Conservation (phyloP, 2,329 filamentous ascomycete species). For the Metarhizium anisopliae region DNA sequence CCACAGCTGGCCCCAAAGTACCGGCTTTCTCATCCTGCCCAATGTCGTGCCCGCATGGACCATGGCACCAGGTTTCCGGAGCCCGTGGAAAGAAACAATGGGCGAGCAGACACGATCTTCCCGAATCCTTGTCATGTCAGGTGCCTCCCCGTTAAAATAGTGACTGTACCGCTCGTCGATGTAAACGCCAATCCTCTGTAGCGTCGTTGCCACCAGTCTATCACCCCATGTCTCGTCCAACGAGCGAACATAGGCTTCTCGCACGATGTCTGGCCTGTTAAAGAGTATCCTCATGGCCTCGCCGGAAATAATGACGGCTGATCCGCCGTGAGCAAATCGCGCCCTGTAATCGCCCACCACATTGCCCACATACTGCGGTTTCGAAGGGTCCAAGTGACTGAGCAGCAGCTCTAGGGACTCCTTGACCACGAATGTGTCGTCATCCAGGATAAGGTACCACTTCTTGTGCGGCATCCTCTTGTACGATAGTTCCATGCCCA, state of each 20-base stretch:
- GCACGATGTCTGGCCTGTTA: slow-evolving; percentile 30
- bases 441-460: slow-evolving; percentile 50
- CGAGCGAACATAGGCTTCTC: slow-evolving; percentile 35
- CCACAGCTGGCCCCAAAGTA: slow-evolving; percentile 44
- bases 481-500: slow-evolving; percentile 44
- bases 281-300: slow-evolving; percentile 40
- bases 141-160: slow-evolving; percentile 47
- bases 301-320: slow-evolving; percentile 42
- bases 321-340: slow-evolving; percentile 49
- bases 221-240: slow-evolving; percentile 46
- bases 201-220: slow-evolving; percentile 41
- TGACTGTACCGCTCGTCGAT: slow-evolving; percentile 45
- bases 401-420: slow-evolving; percentile 39
- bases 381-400: slow-evolving; percentile 36
- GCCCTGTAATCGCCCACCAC: slow-evolving; percentile 46
- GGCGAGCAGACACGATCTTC: slow-evolving; percentile 43
- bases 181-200: slow-evolving; percentile 45
- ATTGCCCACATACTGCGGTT: slow-evolving; percentile 45
- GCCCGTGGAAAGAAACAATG: slow-evolving; percentile 44
- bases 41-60: slow-evolving; percentile 32
- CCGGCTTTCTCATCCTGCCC: slow-evolving; percentile 25
- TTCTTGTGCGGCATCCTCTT: slow-evolving; percentile 42
- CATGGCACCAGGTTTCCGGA: slow-evolving; percentile 38
- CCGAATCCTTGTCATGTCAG: slow-evolving; percentile 38
- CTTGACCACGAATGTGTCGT: slow-evolving; percentile 46